Evolutionary conservation across 2,329 filamentous ascomycete species (phyloP).

Genomic region (Penicillium sp.): DNA sequence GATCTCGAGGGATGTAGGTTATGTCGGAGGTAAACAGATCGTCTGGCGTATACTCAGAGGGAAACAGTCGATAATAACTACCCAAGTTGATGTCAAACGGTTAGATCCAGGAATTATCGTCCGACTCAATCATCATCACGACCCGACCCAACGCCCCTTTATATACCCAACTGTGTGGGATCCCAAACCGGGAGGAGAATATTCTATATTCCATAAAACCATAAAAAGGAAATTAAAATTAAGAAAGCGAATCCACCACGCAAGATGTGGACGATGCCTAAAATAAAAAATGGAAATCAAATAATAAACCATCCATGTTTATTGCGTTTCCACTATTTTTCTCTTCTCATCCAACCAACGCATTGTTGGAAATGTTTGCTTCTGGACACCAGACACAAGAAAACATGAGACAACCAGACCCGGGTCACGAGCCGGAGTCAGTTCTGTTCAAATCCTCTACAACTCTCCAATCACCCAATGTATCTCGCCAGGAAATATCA

Average conservation of each 20-base stretch:
- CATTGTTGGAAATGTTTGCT: constrained; percentile 19
- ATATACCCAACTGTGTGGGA: not conserved
- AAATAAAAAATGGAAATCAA: not conserved
- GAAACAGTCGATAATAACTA: not conserved
- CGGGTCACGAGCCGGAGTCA: constrained; percentile 17
- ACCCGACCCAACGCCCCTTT: constrained; percentile 2
- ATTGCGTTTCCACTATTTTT: not conserved
- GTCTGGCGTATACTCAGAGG: not conserved
- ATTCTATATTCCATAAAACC: not conserved
- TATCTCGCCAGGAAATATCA: not conserved
- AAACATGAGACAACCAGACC: not conserved
- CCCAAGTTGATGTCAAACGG: not conserved
- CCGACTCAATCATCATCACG: not conserved
- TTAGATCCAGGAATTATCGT: not conserved
- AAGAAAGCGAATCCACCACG: not conserved
- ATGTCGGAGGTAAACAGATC: not conserved
- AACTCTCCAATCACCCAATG: not conserved
- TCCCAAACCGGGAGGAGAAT: not conserved
- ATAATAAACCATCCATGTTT: not conserved
- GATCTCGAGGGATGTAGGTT: not conserved
- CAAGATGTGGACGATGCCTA: not conserved
- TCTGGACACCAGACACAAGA: constrained; percentile 2
- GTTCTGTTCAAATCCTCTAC: not conserved
- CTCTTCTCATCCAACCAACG: not conserved
- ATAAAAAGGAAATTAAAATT: not conserved